Evolutionary conservation across 345 rosid species (phyloP).

Genomic region (Theobroma cacao): DNA sequence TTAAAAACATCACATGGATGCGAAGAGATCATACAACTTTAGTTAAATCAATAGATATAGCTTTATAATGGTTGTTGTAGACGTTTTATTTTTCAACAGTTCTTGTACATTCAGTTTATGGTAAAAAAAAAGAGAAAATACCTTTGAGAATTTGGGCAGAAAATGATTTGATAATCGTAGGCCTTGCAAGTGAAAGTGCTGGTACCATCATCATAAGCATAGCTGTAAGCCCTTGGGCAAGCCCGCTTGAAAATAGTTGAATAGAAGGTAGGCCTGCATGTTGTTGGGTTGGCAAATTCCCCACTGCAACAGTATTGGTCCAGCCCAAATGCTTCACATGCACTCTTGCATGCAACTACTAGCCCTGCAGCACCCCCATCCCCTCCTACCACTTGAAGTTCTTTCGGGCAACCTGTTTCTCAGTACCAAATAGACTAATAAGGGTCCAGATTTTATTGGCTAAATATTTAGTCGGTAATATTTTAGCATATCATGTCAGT

Average conservation of each 20-base stretch:
- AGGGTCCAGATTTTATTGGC: neutral
- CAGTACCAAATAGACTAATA: no score
- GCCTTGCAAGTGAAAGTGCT: conserved; percentile 94
- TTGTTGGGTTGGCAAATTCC: conserved; percentile 76
- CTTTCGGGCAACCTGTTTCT: conserved; percentile 73
- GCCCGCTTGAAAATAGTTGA: conserved; percentile 78
- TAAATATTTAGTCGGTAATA: no score
- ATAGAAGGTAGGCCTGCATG: conserved; percentile 68
- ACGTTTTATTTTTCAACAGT: neutral
- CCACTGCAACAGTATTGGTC: conserved; percentile 94
- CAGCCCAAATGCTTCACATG: conserved; percentile 80
- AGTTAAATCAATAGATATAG: neutral
- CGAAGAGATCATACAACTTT: neutral
- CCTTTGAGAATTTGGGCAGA: conserved; percentile 63
- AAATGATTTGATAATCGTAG: conserved; percentile 57
- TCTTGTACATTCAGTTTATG: neutral
- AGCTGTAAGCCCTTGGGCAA: conserved; percentile 90
- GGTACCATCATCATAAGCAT: conserved; percentile 74
- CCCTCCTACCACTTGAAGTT: conserved; percentile 82
- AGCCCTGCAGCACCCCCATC: conserved; percentile 36
- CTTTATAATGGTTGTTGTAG: neutral
- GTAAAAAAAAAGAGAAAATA: neutral
- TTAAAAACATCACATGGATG: neutral
- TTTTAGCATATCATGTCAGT: neutral
- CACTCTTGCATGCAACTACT: conserved; percentile 80